Base-by-base conservation (phyloP, 2,329 filamentous ascomycete species). In the Magnaporthiopsis poae region DNA sequence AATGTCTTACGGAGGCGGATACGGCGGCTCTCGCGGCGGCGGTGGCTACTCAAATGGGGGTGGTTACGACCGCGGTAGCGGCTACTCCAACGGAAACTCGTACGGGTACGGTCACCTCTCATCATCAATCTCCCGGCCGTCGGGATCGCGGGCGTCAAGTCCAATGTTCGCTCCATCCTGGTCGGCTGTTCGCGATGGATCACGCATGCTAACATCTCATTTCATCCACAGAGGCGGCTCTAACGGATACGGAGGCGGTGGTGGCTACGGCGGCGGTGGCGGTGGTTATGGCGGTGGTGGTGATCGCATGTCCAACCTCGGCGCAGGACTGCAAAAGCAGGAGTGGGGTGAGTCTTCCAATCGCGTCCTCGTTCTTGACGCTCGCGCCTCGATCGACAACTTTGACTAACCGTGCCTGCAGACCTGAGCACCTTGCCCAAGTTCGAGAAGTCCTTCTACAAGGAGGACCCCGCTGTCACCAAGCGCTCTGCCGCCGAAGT, bases 391-490 rank as follows among this genome's bases (percentile, higher is more conserved):
- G 31, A 56, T 25, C 21, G 3, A 31, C 31, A n/a, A 27, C 27
- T 35, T n/a, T 25, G 52, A 25, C 46, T 65, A 56, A 65, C 63
- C 2, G 21, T 36, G 27, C 21, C 35, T 39, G 8, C 71, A 95
- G 95, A 99, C 76, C 73, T 95, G 66, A 82, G 78, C 74, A 78
- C 88, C 8, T 76, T 99, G 62, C 94, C 95, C 73, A 98, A 98
- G 80, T 99, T 99, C 81, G 95, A 99, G 78, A 99, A 99, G 81
- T 93, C 91, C 11, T 99, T 99, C 82, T 99, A 99, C 86, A 96
- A 98, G 83, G 95, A 98, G 80, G 88, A 95, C 76, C 84, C 89
- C 39, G 86, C 87, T 68, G 94, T 99, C 68, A 80, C 87, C 69
- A 82, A 79, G 73, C 91, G 95, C 74, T 88, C 91, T 15, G 77